Evolutionary conservation across 1,284 basidiomycete species (phyloP), one percentile per base, ranked within the genome.

Genomic region (Lentinus polychrous): DNA sequence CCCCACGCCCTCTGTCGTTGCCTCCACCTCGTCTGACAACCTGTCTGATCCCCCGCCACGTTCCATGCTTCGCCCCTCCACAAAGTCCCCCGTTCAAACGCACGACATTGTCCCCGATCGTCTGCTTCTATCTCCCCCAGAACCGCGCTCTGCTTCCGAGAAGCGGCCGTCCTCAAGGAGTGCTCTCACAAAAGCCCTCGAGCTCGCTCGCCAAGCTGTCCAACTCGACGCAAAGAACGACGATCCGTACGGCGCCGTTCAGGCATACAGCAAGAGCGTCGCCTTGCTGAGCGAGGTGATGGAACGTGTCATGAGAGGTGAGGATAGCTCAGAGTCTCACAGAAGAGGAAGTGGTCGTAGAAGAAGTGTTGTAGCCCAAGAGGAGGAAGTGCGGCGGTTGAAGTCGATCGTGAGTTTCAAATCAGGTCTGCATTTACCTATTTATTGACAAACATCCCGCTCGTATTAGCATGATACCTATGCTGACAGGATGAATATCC

Each of bases 401-500:
- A 87, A 86, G 66, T 83, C 83, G 55, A 91, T 91, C 57, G 87
- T 89, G 65, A 72, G 87, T 79, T 38, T 43, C 43, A 44, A 41
- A 45, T 45, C 50, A 51, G 43, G 52, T 52, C 33, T 50, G 4
- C 32, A 45, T 45, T 36, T 27, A 27, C 27, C 27, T 10, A 10
- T 10, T 4, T 27, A 27, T 27, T 27, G 27, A 54, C 14, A 27
- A 27, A 4, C 4, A 27, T 27, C 27, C 27, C 60, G 22, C 35
- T 43, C 46, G 36, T 45, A n/a, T n/a, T 38, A 91, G 88, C 88
- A 91, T 61, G 88, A 91, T 66, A 91, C 88, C 8, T 91, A 91
- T 63, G 86, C 86, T 49, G 87, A 91, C 66, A 79, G 87, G 51
- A 91, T 91, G 87, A 86, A 87, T 61, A 90, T 91, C 58, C 74